Base-by-base conservation (phyloP, 768 basidiomycete genomes). In the Hebeloma cylindrosporum region DNA sequence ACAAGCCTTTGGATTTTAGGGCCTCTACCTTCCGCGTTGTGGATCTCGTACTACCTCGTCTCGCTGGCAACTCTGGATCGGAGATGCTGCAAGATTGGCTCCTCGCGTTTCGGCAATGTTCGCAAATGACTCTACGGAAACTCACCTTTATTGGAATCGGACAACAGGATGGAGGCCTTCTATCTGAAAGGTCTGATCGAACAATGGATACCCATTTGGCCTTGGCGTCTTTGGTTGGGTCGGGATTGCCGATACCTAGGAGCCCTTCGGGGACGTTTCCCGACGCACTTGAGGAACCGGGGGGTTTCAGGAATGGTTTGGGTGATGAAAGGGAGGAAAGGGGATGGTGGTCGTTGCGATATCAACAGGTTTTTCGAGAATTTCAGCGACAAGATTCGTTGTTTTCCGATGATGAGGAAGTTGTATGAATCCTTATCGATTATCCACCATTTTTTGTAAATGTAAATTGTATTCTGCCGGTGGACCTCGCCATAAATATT, bases 211-310 rank as follows among this genome's bases (percentile, higher is more conserved):
- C 60, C 4, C 61, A 61, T 25, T 54, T 60, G 27, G 63, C 66
- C 23, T 60, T 75, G 11, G 58, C 64, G 9, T 67, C 68, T 20
- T 52, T 75, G 21, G 54, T 73, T 30, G 59, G 63, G 9, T 70
- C 70, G 48, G 75, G 74, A 11, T 52, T 75, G 29, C 85, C 86
- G 3, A 53, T 88, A 3, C 85, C 85, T 9, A 86, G 82, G 62
- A 86, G 85, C 53, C 87, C 88, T 8, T 88, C 85, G 1, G 68
- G 79, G 40, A 81, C 81, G 52, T 53, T 82, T 11, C 63, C 65
- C 11, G 61, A 64, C 14, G 50, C 39, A 16, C 41, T 36, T 21
- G 40, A 42, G 36, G 51, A 43, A 4, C 23, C 26, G n/a, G 52
- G 45, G 18, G 45, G 36, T 14, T n/a, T n/a, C n/a, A n/a, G n/a